Conservation (phyloP, 345 rosid genomes). For the Salix brachista region DNA sequence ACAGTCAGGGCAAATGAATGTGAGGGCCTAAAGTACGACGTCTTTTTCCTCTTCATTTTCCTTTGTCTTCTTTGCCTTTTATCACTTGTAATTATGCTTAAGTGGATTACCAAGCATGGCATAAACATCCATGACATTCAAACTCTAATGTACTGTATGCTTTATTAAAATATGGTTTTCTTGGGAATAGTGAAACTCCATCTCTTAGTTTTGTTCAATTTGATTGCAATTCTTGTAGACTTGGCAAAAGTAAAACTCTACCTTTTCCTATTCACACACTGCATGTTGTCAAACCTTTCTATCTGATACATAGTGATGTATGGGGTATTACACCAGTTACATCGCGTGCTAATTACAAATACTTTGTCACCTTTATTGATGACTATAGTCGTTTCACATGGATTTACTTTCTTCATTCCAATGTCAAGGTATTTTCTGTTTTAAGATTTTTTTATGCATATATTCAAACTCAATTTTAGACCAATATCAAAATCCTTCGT, state of each 20-base stretch:
- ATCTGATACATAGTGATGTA: background rate
- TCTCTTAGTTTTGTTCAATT: background rate
- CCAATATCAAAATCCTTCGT: background rate
- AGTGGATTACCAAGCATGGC: background rate
- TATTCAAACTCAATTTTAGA: background rate
- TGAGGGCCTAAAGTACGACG: background rate
- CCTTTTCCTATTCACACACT: background rate
- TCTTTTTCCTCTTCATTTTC: background rate
- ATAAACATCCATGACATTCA: background rate
- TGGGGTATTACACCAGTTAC: background rate
- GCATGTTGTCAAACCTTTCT: background rate
- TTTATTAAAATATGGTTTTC: background rate
- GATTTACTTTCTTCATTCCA: background rate
- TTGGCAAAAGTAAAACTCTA: background rate
- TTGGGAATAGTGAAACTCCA: background rate
- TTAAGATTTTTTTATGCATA: background rate
- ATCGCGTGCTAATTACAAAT: background rate
- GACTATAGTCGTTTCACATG: background rate
- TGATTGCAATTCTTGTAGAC: background rate
- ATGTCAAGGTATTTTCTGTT: background rate
- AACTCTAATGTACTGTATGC: background rate
- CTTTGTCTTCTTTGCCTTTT: background rate
- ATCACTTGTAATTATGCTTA: background rate
- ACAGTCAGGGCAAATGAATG: background rate
- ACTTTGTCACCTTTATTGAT: background rate